A percentile compares a stretch with the other conserved stretches of the same genome.
phyloP scores from a whole-genome alignment of 345 rosid genomes.

The Linum tenue region DNA sequence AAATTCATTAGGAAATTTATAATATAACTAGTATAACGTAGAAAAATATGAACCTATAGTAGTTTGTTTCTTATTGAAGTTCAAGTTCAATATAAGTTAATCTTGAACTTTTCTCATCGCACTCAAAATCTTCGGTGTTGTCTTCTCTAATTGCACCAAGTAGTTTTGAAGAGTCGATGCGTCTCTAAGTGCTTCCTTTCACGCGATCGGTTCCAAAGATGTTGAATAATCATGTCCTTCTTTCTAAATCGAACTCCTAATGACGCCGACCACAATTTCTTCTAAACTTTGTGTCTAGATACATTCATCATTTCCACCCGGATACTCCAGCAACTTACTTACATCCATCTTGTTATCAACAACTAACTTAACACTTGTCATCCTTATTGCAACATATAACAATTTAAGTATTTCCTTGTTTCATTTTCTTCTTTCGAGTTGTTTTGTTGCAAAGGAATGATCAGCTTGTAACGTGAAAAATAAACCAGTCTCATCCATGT shows the following conservation, averaged over 20 bases:
- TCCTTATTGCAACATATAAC: background rate
- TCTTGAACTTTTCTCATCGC: background rate
- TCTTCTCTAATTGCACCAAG: background rate
- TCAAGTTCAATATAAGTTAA: background rate
- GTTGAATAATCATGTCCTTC: background rate
- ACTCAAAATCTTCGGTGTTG: background rate
- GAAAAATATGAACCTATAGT: background rate
- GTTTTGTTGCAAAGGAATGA: background rate
- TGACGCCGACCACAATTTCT: background rate
- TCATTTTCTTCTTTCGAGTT: background rate
- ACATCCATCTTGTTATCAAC: background rate
- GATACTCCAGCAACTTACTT: background rate
- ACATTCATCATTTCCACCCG: background rate
- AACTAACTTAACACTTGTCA: too few relatives aligned
- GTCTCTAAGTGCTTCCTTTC: background rate
- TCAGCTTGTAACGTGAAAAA: background rate
- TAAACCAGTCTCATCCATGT: background rate
- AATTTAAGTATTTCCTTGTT: background rate
- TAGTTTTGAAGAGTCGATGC: background rate
- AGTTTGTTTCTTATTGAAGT: background rate
- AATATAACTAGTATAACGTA: too few relatives aligned
- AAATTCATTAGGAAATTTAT: too few relatives aligned
- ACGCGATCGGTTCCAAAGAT: too few relatives aligned
- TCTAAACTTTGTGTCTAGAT: background rate
- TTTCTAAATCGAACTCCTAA: background rate